Conservation (phyloP, 768 basidiomycete genomes). For the Trametes villosa region DNA sequence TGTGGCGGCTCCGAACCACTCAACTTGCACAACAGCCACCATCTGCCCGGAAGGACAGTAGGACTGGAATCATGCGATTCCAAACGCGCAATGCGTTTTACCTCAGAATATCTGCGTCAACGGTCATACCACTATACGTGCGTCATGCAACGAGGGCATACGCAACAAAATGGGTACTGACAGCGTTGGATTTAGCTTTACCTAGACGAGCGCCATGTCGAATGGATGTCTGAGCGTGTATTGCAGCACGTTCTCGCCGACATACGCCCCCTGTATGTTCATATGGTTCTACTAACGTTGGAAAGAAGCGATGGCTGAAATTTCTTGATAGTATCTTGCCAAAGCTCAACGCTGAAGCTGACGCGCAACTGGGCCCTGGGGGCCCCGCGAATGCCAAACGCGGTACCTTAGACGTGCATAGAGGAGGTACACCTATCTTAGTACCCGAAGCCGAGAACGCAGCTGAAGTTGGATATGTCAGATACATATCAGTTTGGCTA, state of each 20-base stretch:
- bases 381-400: constrained; percentile 57
- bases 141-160: too few relatives aligned
- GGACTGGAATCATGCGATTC: constrained; percentile 68
- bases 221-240: constrained; percentile 88
- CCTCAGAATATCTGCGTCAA: constrained; percentile 74
- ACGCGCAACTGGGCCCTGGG: constrained; percentile 45
- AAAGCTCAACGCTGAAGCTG: constrained; percentile 66
- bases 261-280: constrained; percentile 66
- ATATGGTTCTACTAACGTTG: neutral
- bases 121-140: constrained; percentile 81
- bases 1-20: too few relatives aligned
- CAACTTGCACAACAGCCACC: neutral
- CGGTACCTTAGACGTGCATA: constrained; percentile 78
- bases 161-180: too few relatives aligned
- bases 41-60: neutral
- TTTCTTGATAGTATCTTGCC: constrained; percentile 55
- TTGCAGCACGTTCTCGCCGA: constrained; percentile 83
- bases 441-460: too few relatives aligned
- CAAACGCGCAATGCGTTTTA: constrained; percentile 79
- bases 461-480: constrained; percentile 34
- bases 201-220: constrained; percentile 83
- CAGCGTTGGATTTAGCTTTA: too few relatives aligned
- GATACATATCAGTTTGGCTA: constrained; percentile 92
- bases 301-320: neutral
- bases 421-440: too few relatives aligned